Evolutionary conservation across 2,329 filamentous ascomycete species (phyloP).

Genomic region (Beauveria varroae): DNA sequence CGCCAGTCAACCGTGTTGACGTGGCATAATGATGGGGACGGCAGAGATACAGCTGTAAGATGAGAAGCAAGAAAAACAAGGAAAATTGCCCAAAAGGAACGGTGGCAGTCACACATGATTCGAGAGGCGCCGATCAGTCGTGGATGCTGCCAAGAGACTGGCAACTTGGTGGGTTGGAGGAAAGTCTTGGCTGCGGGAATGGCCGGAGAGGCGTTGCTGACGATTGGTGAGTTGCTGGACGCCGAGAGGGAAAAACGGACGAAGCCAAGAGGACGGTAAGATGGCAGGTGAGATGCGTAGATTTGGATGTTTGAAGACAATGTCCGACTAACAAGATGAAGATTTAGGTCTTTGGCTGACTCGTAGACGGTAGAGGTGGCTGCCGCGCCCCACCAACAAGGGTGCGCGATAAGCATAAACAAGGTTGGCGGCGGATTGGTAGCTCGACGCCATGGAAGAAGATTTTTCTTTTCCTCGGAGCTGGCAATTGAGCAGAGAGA

Average conservation of each 20-base stretch:
- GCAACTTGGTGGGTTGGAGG: background rate
- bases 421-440: background rate
- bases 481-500: too few relatives aligned
- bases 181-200: background rate
- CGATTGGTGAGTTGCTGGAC: background rate
- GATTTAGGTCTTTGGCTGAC: background rate
- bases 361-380: too few relatives aligned
- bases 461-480: background rate
- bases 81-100: background rate
- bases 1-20: too few relatives aligned
- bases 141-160: background rate
- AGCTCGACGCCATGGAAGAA: background rate
- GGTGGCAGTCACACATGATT: background rate
- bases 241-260: background rate
- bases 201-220: background rate
- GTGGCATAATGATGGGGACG: too few relatives aligned
- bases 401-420: constrained; percentile 1
- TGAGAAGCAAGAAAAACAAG: background rate
- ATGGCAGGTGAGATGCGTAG: background rate
- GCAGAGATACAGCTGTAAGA: background rate
- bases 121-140: background rate
- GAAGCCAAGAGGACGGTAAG: background rate
- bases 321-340: background rate
- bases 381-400: too few relatives aligned
- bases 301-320: background rate